phyloP scores from a whole-genome alignment of 257 asterid species.

The Cynanchum wilfordii region DNA sequence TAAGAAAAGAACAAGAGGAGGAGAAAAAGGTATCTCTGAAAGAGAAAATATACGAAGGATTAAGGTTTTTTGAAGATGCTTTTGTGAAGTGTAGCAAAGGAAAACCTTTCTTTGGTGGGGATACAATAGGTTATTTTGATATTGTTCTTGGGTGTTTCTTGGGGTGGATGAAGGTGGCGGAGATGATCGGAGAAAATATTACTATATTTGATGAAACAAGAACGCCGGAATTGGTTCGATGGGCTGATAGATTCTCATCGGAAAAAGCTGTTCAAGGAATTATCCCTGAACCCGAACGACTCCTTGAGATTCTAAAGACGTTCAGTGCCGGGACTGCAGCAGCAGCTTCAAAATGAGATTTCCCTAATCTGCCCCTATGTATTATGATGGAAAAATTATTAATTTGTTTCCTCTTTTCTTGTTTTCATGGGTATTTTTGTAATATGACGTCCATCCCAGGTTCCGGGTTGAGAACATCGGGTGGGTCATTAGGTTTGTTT shows the following conservation, averaged over 20 bases:
- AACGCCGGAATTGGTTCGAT: slow-evolving; percentile 18
- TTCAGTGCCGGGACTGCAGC: slow-evolving; percentile 7
- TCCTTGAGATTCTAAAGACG: slow-evolving; percentile 6
- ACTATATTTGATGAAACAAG: slow-evolving; percentile 19
- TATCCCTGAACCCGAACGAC: slow-evolving; percentile 18
- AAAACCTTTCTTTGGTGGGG: slow-evolving; percentile 26
- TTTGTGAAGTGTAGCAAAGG: slow-evolving; percentile 23
- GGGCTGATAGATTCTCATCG: slow-evolving; percentile 21
- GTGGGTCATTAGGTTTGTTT: too few relatives aligned
- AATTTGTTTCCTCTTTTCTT: background rate
- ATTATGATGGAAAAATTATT: background rate
- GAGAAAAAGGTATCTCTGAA: background rate
- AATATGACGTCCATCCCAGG: too few relatives aligned
- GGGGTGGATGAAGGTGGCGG: slow-evolving; percentile 17
- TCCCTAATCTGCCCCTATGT: too few relatives aligned
- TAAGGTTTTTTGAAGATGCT: slow-evolving; percentile 18
- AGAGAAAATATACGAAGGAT: slow-evolving; percentile 16
- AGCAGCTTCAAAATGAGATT: slow-evolving; percentile 4
- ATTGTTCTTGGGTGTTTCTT: slow-evolving; percentile 17
- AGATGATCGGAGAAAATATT: background rate
- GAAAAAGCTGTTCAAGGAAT: slow-evolving; percentile 16
- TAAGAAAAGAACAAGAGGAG: slow-evolving; percentile 6
- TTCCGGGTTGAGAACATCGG: too few relatives aligned
- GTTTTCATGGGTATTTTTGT: background rate
- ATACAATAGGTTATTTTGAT: slow-evolving; percentile 19